A percentile compares a stretch with the other conserved stretches of the same genome.
Conservation (phyloP, 129 eudicot genomes). For the Gnaphalium uliginosum region DNA sequence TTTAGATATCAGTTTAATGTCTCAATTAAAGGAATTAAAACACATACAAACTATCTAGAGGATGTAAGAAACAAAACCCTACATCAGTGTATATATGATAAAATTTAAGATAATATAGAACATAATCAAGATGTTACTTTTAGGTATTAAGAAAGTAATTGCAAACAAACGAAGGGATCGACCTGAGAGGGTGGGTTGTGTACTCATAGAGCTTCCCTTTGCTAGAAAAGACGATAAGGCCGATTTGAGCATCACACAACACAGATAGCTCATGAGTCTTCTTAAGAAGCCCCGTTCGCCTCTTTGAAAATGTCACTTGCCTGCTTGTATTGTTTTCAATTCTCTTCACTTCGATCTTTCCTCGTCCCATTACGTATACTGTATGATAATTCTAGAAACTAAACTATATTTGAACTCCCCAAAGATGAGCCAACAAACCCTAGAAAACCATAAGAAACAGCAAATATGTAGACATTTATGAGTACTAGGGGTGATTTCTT, state of each 20-base stretch:
- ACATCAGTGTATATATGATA: not conserved
- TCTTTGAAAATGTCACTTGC: slow-evolving; percentile 54
- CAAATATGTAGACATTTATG: not conserved
- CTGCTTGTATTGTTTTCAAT: slow-evolving; percentile 59
- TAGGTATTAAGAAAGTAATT: not conserved
- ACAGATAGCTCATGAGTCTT: slow-evolving; percentile 47
- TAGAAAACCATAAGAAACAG: slow-evolving; percentile 17
- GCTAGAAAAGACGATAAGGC: slow-evolving; percentile 49
- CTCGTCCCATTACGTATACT: slow-evolving; percentile 43
- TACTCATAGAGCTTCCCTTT: slow-evolving; percentile 50
- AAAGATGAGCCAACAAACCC: slow-evolving; percentile 19
- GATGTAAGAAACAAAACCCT: not conserved
- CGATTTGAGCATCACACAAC: slow-evolving; percentile 51
- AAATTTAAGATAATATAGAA: slow-evolving; percentile 3
- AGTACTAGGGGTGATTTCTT: not conserved
- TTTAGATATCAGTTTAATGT: not conserved
- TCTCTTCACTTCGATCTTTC: slow-evolving; percentile 55
- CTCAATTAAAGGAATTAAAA: not conserved
- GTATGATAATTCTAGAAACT: not conserved
- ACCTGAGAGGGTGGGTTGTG: slow-evolving; percentile 45
- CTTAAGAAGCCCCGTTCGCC: slow-evolving; percentile 43
- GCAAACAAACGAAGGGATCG: not conserved
- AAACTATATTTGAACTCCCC: not conserved
- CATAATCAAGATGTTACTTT: slow-evolving; percentile 4
- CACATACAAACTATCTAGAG: slow-evolving; percentile 4